Evolutionary conservation across 148 eudicot genomes (phyloP).

Genomic region (Rhododendron williamsianum): DNA sequence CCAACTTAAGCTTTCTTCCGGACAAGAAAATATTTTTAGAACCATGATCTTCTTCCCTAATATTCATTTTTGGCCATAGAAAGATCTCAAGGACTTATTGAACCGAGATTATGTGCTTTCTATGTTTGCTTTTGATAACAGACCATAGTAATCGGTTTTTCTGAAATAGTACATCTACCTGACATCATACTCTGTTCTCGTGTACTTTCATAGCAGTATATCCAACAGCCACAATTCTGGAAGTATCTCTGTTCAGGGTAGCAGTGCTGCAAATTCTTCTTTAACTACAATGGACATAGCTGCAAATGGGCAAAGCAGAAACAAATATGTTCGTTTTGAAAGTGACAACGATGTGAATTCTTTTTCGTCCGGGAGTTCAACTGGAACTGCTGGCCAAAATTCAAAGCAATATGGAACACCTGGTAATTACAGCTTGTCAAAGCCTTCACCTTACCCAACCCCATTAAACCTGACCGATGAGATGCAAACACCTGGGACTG

Average conservation of each 20-base stretch:
- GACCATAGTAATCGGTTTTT: neutral
- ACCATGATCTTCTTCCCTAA: neutral
- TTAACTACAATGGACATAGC: slow-evolving; percentile 12
- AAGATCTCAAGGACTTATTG: neutral
- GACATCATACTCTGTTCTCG: neutral
- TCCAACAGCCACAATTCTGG: slow-evolving; percentile 17
- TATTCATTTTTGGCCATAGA: neutral
- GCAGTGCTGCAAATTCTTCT: slow-evolving; percentile 17
- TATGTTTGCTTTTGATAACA: neutral
- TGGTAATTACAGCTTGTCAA: slow-evolving; percentile 29
- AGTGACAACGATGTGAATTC: slow-evolving; percentile 23
- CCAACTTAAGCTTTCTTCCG: neutral
- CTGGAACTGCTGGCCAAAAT: slow-evolving; percentile 36
- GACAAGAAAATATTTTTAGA: neutral
- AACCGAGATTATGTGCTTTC: neutral
- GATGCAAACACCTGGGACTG: slow-evolving; percentile 97
- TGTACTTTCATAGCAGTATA: slow-evolving; percentile 20
- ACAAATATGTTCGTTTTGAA: slow-evolving; percentile 40
- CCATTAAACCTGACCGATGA: slow-evolving; percentile 65
- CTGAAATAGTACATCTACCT: slow-evolving; percentile 1
- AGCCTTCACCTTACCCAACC: slow-evolving; percentile 75
- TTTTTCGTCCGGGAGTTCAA: slow-evolving; percentile 35
- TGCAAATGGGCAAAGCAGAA: slow-evolving; percentile 26
- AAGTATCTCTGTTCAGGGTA: slow-evolving; percentile 11
- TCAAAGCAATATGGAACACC: slow-evolving; percentile 27